Conservation (phyloP, 805 yeast genomes). For the Schwanniomyces polymorphus region DNA sequence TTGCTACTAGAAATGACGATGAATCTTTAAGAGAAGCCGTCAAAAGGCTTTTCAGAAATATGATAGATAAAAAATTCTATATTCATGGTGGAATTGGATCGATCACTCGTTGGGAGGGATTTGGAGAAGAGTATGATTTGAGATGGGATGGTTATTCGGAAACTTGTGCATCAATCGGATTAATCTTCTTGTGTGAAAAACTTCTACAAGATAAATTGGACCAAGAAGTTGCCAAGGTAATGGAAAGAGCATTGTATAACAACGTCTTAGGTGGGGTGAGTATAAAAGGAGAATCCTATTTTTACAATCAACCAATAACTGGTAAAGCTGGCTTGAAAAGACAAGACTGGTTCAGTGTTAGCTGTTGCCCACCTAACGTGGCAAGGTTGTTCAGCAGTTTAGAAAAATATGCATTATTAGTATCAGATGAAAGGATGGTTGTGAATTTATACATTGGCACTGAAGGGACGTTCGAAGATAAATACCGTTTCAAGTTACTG, state of each 20-base stretch:
- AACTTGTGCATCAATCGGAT: constrained; percentile 23
- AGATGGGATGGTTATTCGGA: constrained; percentile 21
- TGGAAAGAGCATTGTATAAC: constrained; percentile 21
- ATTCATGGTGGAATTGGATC: constrained; percentile 25
- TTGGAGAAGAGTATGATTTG: constrained; percentile 19
- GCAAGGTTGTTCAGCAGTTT: constrained; percentile 18
- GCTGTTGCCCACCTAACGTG: constrained; percentile 26
- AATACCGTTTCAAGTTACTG: constrained; percentile 4
- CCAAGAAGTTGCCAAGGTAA: constrained; percentile 12
- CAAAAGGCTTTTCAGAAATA: constrained; percentile 13
- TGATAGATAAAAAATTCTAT: constrained; percentile 18
- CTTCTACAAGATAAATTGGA: constrained; percentile 13
- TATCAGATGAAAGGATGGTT: constrained; percentile 8
- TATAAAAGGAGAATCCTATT: constrained; percentile 18
- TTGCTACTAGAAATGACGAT: constrained; percentile 15
- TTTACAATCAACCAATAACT: constrained; percentile 18
- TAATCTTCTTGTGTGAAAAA: constrained; percentile 14
- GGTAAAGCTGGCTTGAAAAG: constrained; percentile 11
- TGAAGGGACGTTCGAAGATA: constrained; percentile 1
- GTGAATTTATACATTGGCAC: constrained; percentile 14
- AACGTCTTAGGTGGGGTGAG: constrained; percentile 21
- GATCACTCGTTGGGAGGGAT: constrained; percentile 20
- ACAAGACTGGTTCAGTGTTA: constrained; percentile 16
- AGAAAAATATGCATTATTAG: constrained; percentile 13
- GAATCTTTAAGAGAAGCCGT: constrained; percentile 10